Base-by-base conservation (phyloP, 139 green algal genomes). In the Coelastrella sp. region DNA sequence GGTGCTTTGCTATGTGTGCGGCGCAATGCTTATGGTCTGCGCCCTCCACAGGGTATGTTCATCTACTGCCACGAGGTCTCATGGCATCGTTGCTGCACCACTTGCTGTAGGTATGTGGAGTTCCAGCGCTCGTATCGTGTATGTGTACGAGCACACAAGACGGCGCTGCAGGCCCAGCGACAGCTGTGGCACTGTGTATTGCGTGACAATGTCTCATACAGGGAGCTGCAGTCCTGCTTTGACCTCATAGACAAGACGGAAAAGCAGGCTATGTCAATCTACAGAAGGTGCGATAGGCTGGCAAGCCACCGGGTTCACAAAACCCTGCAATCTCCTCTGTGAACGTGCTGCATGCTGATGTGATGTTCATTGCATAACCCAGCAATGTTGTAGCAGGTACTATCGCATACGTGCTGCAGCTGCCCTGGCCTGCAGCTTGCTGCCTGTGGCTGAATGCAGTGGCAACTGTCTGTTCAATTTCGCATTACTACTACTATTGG, bases 181-280 rank as follows among this genome's bases (percentile, higher is more conserved):
- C 64, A 90, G 79, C 92, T 94, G 64, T 94, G 92, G 92, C 82
- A 82, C 73, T 56, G 85, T 60, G 65, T 94, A 84, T 78, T 94
- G 78, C 84, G 87, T 23, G 76, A 91, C 83, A 91, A 84, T 16
- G 81, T 95, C 7, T 73, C 79, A 0, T 95, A 94, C 60, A 92
- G 61, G 66, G 73, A 86, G 56, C 20, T 92, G 61, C 85, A 90
- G 73, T 10, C 7, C 7, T 61, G n/a, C 22, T 13, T 82, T 20
- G 3, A 73, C 54, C 57, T 71, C 7, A 83, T 90, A 73, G n/a
- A 90, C 23, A 8, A 8, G 10, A 66, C 73, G 6, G 85, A 90
- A 64, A 22, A 76, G n/a, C 73, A 66, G 19, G 85, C 73, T 56
- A 73, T 57, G 3, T 10, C 57, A 16, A 57, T 90, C 4, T 90